Evolutionary conservation across 1,139 yeast genomes (phyloP), one percentile per base, ranked within the genome.

Genomic region (Sugiyamaella sp.): DNA sequence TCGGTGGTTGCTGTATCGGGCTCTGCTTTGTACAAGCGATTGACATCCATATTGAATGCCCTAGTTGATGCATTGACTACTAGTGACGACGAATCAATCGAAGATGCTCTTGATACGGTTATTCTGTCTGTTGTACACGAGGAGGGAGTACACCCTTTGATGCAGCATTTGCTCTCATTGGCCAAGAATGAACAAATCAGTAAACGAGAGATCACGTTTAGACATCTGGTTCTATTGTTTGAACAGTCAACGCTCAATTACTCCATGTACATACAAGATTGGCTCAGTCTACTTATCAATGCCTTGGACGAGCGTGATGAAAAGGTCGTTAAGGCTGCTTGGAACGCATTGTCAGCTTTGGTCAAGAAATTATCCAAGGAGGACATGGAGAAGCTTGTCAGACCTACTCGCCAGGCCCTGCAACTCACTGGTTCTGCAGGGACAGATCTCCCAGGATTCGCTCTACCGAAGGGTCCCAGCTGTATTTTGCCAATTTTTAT

Each of bases 1-100:
- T 85, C 96, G 0, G 79, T 95, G 67, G 96, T 97, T 0, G 83
- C 87, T 51, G 97, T 89, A 46, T 97, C 98, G 21, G 98, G 97
- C 35, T 71, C 82, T 51, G 90, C 96, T 1, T 75, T 91, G 60
- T 85, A 84, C 75, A 84, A 79, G 66, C 81, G 93, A 60, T 76
- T 90, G 60, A 77, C 89, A 0, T 72, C 82, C 21, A 87, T 91
- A 59, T 80, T 91, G 60, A 84, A 84, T 64, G 77, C 95, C 0
- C 75, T 91, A 59, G 82, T 89, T 24, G 81, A 80, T 54, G 84
- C 90, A 24, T 20, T 38, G 68, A 25, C 68, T 24, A 66, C 66
- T 16, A 74, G 58, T 14, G 52, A 71, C 1, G 71, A 72, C 3
- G 50, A 44, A 19, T 77, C 79, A 27, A 71, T 83, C 51, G 78